A percentile compares a stretch with the other conserved stretches of the same genome.
Evolutionary conservation across 177 flowering plant genomes (phyloP).

Genomic region (Vitis hybrid): DNA sequence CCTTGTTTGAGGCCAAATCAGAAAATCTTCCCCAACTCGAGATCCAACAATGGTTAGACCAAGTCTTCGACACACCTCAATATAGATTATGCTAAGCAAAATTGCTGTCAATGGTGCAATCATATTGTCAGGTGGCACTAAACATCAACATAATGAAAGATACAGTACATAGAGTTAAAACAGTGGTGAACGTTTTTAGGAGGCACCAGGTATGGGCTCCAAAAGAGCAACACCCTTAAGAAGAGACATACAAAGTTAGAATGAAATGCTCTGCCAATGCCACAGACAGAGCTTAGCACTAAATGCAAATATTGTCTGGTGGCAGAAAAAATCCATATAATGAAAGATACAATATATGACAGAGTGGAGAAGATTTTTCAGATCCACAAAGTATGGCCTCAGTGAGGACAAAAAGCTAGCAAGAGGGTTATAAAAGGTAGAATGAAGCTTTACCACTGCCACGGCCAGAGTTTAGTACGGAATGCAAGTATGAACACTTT

Average conservation of each 20-base stretch:
- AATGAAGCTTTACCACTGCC: slow-evolving; percentile 49
- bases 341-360: neutral
- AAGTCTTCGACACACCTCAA: slow-evolving; percentile 71
- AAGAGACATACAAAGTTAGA: no score
- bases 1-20: slow-evolving; percentile 73
- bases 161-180: no score
- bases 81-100: slow-evolving; percentile 63
- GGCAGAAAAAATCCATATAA: neutral
- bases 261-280: no score
- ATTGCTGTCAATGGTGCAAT: slow-evolving; percentile 41
- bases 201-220: no score
- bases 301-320: slow-evolving; percentile 17
- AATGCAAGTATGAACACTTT: slow-evolving; percentile 56
- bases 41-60: slow-evolving; percentile 62
- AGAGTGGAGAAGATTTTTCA: neutral
- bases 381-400: neutral
- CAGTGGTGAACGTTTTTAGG: no score
- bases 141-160: no score
- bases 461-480: slow-evolving; percentile 47
- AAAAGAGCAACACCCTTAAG: no score
- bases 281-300: neutral
- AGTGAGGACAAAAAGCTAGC: neutral
- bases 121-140: no score
- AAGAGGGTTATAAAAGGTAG: neutral
- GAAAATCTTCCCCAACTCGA: slow-evolving; percentile 76